Conservation (phyloP, 2,329 filamentous ascomycete genomes). For the Bipolaris bicolor region DNA sequence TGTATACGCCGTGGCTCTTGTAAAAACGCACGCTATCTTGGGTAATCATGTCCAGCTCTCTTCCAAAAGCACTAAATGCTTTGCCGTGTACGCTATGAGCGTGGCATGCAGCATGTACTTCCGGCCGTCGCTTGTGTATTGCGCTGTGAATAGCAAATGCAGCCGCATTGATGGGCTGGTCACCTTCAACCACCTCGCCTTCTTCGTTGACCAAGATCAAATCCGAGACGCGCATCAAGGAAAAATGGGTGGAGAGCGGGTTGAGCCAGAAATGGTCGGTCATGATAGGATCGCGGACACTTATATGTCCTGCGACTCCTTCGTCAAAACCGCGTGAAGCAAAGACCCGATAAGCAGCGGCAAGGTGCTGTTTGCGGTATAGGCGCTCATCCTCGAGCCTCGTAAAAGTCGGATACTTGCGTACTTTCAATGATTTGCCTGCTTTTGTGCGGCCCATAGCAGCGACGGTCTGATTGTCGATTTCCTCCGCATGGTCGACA, state of each 20-base stretch:
- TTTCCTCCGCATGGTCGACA: conserved; percentile 45
- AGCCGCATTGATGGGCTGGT: conserved; percentile 54
- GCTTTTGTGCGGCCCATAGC: conserved; percentile 55
- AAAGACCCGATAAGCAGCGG: conserved; percentile 52
- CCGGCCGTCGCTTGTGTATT: conserved; percentile 46
- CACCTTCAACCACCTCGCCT: conserved; percentile 49
- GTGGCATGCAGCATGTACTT: conserved; percentile 53
- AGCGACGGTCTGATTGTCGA: conserved; percentile 52
- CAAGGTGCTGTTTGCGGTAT: conserved; percentile 56
- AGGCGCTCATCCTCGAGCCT: conserved; percentile 50
- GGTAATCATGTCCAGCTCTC: conserved; percentile 56
- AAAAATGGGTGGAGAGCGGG: conserved; percentile 55
- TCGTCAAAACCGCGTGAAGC: conserved; percentile 50
- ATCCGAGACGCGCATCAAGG: conserved; percentile 50
- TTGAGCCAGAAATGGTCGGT: conserved; percentile 51
- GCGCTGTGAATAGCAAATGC: conserved; percentile 57
- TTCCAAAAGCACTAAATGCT: conserved; percentile 55
- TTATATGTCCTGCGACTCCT: conserved; percentile 55
- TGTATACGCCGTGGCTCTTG: conserved; percentile 50
- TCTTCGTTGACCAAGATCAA: conserved; percentile 54
- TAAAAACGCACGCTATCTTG: conserved; percentile 56
- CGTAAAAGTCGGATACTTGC: conserved; percentile 52
- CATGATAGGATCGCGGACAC: conserved; percentile 46
- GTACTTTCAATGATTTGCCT: conserved; percentile 55
- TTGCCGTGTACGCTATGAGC: conserved; percentile 56